Evolutionary conservation across 2,329 filamentous ascomycete genomes (phyloP).

Genomic region (Westerdykella sp.): DNA sequence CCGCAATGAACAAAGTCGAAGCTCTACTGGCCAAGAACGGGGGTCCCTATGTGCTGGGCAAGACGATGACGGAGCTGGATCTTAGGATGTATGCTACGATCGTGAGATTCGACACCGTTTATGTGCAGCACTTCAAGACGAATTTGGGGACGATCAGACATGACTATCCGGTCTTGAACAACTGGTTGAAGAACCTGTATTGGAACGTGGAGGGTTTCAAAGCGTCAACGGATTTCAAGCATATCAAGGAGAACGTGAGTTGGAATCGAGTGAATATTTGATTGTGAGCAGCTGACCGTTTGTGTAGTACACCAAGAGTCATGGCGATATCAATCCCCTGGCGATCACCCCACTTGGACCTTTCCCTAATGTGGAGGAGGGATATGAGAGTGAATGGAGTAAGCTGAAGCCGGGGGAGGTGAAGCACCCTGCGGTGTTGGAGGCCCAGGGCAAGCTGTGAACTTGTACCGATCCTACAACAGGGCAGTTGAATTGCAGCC

Average conservation of each 20-base stretch:
- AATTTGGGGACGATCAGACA: constrained; percentile 56
- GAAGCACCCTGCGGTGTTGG: constrained; percentile 35
- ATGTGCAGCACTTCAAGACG: constrained; percentile 62
- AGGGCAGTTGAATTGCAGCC: no score
- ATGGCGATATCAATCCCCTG: constrained; percentile 54
- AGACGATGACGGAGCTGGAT: constrained; percentile 54
- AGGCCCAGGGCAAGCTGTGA: constrained; percentile 25
- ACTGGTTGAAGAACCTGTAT: constrained; percentile 56
- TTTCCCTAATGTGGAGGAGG: constrained; percentile 52
- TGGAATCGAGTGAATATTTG: not conserved
- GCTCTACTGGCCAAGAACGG: constrained; percentile 40
- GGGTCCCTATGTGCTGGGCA: constrained; percentile 53
- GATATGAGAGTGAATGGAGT: constrained; percentile 46
- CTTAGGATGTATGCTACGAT: constrained; percentile 52
- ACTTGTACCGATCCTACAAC: no score
- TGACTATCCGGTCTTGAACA: constrained; percentile 55
- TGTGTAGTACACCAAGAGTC: constrained; percentile 52
- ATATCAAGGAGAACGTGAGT: constrained; percentile 60
- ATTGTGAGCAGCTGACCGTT: no score
- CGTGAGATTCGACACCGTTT: constrained; percentile 55
- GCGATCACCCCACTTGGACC: constrained; percentile 59
- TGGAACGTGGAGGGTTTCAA: constrained; percentile 51
- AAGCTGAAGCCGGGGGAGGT: constrained; percentile 46
- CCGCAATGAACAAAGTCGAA: constrained; percentile 55
- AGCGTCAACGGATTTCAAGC: constrained; percentile 57